Evolutionary conservation across 2,329 filamentous ascomycete genomes (phyloP).

Genomic region (Alternaria sp.): DNA sequence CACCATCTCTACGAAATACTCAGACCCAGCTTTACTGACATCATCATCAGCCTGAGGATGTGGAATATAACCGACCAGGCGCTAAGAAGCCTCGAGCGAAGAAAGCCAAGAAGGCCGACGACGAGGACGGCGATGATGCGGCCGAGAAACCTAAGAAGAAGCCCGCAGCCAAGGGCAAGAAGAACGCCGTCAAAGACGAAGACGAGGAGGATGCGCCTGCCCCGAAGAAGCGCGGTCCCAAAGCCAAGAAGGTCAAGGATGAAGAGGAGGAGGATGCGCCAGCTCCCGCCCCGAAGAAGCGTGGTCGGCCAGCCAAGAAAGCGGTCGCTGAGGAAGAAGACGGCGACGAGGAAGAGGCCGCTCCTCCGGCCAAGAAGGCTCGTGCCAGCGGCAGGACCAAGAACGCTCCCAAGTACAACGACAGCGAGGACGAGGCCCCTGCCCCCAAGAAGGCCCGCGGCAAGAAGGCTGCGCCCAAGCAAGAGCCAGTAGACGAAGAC

Average conservation of each 20-base stretch:
- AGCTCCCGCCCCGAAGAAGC: constrained; percentile 43
- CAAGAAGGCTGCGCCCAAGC: constrained; percentile 11
- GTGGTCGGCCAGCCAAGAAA: constrained; percentile 18
- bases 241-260: constrained; percentile 17
- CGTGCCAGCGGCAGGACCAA: constrained; percentile 20
- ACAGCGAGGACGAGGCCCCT: constrained; percentile 21
- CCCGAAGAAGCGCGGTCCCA: constrained; percentile 38
- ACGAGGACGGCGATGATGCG: constrained; percentile 27
- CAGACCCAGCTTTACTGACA: constrained; percentile 43
- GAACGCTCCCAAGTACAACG: constrained; percentile 9
- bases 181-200: constrained; percentile 32
- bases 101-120: constrained; percentile 37
- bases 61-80: constrained; percentile 74
- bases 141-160: constrained; percentile 53
- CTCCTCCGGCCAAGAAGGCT: constrained; percentile 22
- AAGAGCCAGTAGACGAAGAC: constrained; percentile 18
- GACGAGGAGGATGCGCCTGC: constrained; percentile 36
- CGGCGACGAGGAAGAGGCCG: constrained; percentile 29
- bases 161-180: constrained; percentile 40
- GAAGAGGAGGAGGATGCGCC: constrained; percentile 37
- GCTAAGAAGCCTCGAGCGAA: constrained; percentile 53
- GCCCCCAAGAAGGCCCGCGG: constrained; percentile 38
- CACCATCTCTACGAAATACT: not conserved
- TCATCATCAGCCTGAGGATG: constrained; percentile 65
- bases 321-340: constrained; percentile 28